Base-by-base conservation (phyloP, 768 basidiomycete genomes). In the Naganishia antarctica region DNA sequence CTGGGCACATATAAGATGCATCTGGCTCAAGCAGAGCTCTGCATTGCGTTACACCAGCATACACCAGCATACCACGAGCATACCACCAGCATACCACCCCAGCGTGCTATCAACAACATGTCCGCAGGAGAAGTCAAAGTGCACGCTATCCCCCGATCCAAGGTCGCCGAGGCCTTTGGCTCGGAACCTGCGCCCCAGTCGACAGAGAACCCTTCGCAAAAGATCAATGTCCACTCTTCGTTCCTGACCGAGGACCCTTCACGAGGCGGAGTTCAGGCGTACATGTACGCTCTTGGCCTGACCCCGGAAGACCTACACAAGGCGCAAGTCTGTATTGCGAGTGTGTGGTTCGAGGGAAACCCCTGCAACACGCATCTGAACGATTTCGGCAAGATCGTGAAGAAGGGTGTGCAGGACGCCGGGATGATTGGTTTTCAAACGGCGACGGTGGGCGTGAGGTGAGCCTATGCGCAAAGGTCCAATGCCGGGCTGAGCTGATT, bases 291-390 rank as follows among this genome's bases (percentile, higher is more conserved):
- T 4, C 40, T 65, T 1, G 64, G 64, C 2, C 21, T 65, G 46
- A 43, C 57, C 2, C 59, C 57, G 26, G 64, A 65, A 21, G 61
- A 63, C 26, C 88, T 91, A 85, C 75, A 86, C 62, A 91, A 89
- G 75, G 85, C 90, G 60, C 90, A 91, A 82, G 86, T 92, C 71
- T 90, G 90, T 48, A 90, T 92, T 71, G 88, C 88, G 31, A 86
- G 88, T 3, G 82, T 91, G 59, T 92, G 90, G 90, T 92, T 89
- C 89, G 90, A 91, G 82, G 89, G 89, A 11, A 91, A 91, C 74
- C 89, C 90, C 3, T 92, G 90, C 75, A 92, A 92, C 72, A 82
- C 81, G 48, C 89, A 91, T 73, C 82, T 90, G 31, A 85, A 90
- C 66, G 87, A 89, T 60, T 82, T 92, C 25, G 88, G 86, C 16